A percentile compares a stretch with the other conserved stretches of the same genome.
These are phyloP conservation scores for Mucor racemosus DNA, from an alignment of 371 early-diverging fungal genomes.

Conservation along the genomic window DNA sequence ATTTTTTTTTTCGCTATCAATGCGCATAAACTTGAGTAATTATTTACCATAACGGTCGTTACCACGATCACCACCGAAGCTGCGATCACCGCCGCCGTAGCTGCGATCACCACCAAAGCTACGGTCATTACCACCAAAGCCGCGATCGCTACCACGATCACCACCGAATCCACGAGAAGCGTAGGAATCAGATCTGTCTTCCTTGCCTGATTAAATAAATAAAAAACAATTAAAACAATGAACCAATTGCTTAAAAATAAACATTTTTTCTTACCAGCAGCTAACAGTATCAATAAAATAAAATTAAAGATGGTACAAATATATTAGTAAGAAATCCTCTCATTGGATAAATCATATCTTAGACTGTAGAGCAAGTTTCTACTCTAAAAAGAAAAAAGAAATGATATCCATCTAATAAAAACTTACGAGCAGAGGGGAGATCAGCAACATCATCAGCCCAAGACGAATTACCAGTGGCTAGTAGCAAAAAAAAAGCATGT, in stretches of 20 bases:
- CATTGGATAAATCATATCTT: not conserved
- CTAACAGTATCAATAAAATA: constrained; percentile 17
- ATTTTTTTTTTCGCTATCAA: not conserved
- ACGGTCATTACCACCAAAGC: constrained; percentile 21
- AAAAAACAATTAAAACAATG: not conserved
- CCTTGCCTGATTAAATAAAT: constrained; percentile 16
- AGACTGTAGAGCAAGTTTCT: not conserved
- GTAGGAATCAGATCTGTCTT: constrained; percentile 23
- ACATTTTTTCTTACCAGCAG: constrained; percentile 40
- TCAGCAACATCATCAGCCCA: constrained; percentile 94
- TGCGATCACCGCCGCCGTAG: constrained; percentile 14
- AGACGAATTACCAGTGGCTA: constrained; percentile 61
- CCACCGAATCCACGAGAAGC: constrained; percentile 26
- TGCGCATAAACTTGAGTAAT: not conserved
- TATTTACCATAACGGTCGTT: constrained; percentile 2
- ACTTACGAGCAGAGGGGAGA: constrained; percentile 90
- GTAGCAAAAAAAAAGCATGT: constrained; percentile 20
- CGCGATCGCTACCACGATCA: constrained; percentile 18
- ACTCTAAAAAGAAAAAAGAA: not conserved
- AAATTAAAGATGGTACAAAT: constrained; percentile 1
- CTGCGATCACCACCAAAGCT: constrained; percentile 24
- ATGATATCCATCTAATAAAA: not conserved
- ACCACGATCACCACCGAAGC: constrained; percentile 28
- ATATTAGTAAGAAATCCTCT: constrained; percentile 13
- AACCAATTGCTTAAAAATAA: not conserved